Conservation (phyloP, 2,329 filamentous ascomycete genomes). For the Fonsecaea monophora region DNA sequence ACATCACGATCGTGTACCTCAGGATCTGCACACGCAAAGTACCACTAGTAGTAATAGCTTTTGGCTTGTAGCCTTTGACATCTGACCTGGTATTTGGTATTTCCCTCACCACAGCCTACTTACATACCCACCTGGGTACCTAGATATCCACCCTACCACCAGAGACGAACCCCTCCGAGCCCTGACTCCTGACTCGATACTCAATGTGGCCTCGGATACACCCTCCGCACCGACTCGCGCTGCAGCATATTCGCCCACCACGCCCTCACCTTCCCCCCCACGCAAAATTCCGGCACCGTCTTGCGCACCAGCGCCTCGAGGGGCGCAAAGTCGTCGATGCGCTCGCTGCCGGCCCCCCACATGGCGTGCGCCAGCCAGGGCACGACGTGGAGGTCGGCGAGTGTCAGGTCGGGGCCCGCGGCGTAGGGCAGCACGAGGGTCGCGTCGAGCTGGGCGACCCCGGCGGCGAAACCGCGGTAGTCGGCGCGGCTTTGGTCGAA, state of each 20-base stretch:
- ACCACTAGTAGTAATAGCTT: no score
- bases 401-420: constrained; percentile 27
- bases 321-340: constrained; percentile 24
- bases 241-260: constrained; percentile 28
- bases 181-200: not conserved
- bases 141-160: no score
- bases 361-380: constrained; percentile 36
- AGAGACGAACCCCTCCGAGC: no score
- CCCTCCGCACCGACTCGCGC: constrained; percentile 21
- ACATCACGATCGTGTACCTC: no score
- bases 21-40: no score
- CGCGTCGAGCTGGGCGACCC: constrained; percentile 26
- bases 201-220: constrained; percentile 29
- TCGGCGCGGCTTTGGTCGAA: constrained; percentile 22
- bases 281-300: constrained; percentile 29
- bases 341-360: constrained; percentile 23
- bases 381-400: constrained; percentile 33
- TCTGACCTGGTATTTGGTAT: no score
- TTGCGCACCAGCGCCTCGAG: constrained; percentile 30
- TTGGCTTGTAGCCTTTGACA: no score
- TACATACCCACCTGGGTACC: no score
- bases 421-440: constrained; percentile 30
- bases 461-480: constrained; percentile 23
- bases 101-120: no score
- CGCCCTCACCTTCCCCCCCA: constrained; percentile 26